Percentiles rank a stretch among this genome's conserved stretches.
These are phyloP conservation scores for Leccinum truebloodii DNA, from an alignment of 768 basidiomycete genomes.

Conservation along the genomic window DNA sequence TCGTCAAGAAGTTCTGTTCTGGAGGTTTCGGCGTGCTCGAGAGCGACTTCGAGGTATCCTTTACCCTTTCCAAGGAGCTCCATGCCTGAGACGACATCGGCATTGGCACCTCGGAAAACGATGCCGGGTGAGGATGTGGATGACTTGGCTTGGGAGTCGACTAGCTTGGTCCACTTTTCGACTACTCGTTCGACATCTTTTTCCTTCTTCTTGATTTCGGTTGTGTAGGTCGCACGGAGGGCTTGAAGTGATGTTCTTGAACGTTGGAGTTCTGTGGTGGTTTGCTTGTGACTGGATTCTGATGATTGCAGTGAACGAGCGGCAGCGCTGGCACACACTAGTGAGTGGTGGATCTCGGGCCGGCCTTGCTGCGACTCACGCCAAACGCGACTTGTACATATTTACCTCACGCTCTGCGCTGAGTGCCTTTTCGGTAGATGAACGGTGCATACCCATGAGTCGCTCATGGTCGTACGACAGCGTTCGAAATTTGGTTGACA, in stretches of 20 bases:
- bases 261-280: slow-evolving; percentile 67
- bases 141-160: slow-evolving; percentile 67
- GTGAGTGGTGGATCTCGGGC: slow-evolving; percentile 9
- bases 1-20: slow-evolving; percentile 63
- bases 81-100: slow-evolving; percentile 45
- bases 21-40: slow-evolving; percentile 73
- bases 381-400: slow-evolving; percentile 67
- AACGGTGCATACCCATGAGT: slow-evolving; percentile 61
- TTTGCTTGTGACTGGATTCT: slow-evolving; percentile 71
- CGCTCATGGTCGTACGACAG: slow-evolving; percentile 82
- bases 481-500: slow-evolving; percentile 73
- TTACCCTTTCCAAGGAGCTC: slow-evolving; percentile 51
- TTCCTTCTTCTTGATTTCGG: slow-evolving; percentile 80
- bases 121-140: slow-evolving; percentile 49
- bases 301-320: slow-evolving; percentile 55
- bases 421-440: slow-evolving; percentile 59
- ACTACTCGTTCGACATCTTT: slow-evolving; percentile 73
- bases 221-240: slow-evolving; percentile 64
- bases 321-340: slow-evolving; percentile 41
- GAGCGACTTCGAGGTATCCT: slow-evolving; percentile 60
- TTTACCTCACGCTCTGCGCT: slow-evolving; percentile 80
- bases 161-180: slow-evolving; percentile 73
- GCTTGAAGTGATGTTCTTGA: slow-evolving; percentile 68
- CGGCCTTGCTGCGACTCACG: slow-evolving; percentile 47
- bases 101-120: slow-evolving; percentile 52